Conservation (phyloP, 1,284 basidiomycete species). For the Rhodotorula sp. region DNA sequence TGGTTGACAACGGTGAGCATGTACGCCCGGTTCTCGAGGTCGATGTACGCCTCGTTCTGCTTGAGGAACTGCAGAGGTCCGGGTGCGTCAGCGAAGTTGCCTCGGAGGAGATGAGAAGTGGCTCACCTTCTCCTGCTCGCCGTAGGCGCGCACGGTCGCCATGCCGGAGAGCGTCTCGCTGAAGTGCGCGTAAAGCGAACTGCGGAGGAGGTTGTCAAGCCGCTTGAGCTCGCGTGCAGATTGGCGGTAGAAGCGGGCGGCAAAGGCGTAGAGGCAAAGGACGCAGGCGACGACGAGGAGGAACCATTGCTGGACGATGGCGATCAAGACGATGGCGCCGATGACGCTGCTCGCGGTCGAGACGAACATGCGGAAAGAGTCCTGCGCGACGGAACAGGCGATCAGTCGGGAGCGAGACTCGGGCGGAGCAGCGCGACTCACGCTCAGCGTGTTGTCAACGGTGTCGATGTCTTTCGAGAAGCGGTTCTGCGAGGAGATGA, state of each 20-base stretch:
- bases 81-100: no score
- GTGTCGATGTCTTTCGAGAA: conserved; percentile 61
- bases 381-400: conserved; percentile 43
- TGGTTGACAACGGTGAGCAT: conserved; percentile 78
- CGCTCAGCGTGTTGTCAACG: conserved; percentile 67
- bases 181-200: conserved; percentile 78
- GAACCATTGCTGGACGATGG: conserved; percentile 66
- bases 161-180: conserved; percentile 83
- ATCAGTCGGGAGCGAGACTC: no score
- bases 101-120: not conserved
- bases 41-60: conserved; percentile 74
- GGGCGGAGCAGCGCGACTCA: not conserved
- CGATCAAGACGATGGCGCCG: conserved; percentile 67
- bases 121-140: conserved; percentile 45
- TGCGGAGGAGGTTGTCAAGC: conserved; percentile 67
- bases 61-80: conserved; percentile 59
- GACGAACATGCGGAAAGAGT: conserved; percentile 73
- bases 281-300: conserved; percentile 61
- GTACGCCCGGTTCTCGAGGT: conserved; percentile 87
- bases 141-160: conserved; percentile 81
- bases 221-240: conserved; percentile 81
- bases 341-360: conserved; percentile 64
- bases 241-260: conserved; percentile 73
- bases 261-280: conserved; percentile 51
- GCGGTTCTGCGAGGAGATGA: conserved; percentile 56